Conservation (phyloP, 306 rosid species). For the Medicago arabica region DNA sequence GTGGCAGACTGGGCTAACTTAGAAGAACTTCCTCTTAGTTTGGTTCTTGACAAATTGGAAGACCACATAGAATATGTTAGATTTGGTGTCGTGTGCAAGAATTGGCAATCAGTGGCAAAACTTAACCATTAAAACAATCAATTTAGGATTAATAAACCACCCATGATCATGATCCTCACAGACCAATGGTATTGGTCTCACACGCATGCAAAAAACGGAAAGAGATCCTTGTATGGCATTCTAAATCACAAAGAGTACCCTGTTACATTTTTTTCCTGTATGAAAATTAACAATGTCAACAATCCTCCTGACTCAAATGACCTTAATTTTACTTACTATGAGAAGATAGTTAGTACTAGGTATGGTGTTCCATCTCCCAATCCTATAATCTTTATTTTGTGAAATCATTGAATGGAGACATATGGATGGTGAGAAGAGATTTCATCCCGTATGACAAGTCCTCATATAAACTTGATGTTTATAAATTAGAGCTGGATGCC, state of each 20-base stretch:
- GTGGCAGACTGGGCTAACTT: background rate
- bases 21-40: background rate
- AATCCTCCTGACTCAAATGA: background rate
- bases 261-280: background rate
- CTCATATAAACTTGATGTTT: too few species aligned
- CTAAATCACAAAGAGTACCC: background rate
- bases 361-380: background rate
- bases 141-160: background rate
- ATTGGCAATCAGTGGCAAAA: background rate
- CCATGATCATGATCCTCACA: background rate
- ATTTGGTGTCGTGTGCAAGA: background rate
- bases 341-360: background rate
- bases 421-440: too few species aligned
- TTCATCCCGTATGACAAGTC: fast-evolving
- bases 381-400: background rate
- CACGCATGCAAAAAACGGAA: too few species aligned
- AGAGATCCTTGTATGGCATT: background rate
- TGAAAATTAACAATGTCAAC: too few species aligned
- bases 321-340: background rate
- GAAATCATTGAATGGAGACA: too few species aligned
- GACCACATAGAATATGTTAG: background rate
- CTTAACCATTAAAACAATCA: background rate
- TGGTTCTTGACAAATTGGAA: background rate
- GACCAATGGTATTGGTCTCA: too few species aligned
- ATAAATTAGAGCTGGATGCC: background rate